These are phyloP conservation scores for Aegilops sharonensis DNA, from an alignment of 176 grass and related monocot species.

Conservation along the genomic window DNA sequence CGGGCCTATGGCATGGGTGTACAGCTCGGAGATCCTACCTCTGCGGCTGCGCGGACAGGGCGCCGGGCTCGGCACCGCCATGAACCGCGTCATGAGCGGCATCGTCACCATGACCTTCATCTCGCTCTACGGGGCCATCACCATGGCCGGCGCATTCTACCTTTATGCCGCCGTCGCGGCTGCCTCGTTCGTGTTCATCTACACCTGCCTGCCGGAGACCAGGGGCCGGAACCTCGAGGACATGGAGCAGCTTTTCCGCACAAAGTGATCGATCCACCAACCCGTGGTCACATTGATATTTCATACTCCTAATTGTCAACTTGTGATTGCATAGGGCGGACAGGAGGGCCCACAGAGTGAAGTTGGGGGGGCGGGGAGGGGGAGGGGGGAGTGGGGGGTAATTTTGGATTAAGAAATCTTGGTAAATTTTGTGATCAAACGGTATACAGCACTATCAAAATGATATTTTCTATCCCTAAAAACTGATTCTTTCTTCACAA, in stretches of 20 bases:
- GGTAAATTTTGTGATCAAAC: too few relatives aligned
- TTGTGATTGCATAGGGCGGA: too few relatives aligned
- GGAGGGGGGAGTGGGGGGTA: too few relatives aligned
- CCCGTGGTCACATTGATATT: too few relatives aligned
- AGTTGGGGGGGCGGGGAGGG: too few relatives aligned
- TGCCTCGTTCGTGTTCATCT: constrained; percentile 54
- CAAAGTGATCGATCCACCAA: neutral
- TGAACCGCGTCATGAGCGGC: constrained; percentile 57
- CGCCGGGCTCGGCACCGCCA: constrained; percentile 56
- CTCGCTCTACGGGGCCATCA: constrained; percentile 68
- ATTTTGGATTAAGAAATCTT: too few relatives aligned
- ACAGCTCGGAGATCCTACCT: constrained; percentile 75
- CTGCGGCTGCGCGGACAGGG: constrained; percentile 62
- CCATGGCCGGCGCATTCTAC: constrained; percentile 67
- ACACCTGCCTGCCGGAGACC: constrained; percentile 58
- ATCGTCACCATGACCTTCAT: constrained; percentile 73
- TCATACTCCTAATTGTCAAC: too few relatives aligned
- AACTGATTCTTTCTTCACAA: too few relatives aligned
- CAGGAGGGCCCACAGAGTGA: too few relatives aligned
- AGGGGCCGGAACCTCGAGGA: constrained; percentile 64
- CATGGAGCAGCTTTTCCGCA: constrained; percentile 68
- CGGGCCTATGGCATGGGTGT: constrained; percentile 69
- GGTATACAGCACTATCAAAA: too few relatives aligned
- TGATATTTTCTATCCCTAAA: too few relatives aligned
- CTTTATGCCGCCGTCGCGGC: constrained; percentile 54